Conservation (phyloP, 805 yeast genomes). For the Cyberlindnera sargentensis region DNA sequence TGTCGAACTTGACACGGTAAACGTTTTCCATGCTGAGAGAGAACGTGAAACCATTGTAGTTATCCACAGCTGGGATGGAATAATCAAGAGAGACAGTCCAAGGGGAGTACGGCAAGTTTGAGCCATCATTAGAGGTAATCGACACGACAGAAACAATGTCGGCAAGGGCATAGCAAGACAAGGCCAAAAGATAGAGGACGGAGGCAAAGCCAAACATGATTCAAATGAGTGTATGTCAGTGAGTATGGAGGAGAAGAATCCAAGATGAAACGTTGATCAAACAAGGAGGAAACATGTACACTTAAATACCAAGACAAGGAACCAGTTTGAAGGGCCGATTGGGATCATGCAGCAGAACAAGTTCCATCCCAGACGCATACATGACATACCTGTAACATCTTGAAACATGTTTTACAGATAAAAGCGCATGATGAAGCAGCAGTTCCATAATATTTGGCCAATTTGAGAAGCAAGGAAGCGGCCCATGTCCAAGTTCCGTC, state of each 20-base stretch:
- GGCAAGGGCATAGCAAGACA: conserved; percentile 2
- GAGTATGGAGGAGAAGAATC: conserved; percentile 1
- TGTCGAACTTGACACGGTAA: conserved; percentile 28
- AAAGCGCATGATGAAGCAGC: too few relatives aligned
- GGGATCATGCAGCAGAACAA: too few relatives aligned
- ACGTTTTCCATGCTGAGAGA: conserved; percentile 24
- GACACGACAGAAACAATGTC: conserved; percentile 5
- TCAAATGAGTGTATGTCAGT: too few relatives aligned
- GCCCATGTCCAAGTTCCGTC: too few relatives aligned
- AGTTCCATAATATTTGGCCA: too few relatives aligned
- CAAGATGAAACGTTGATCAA: background rate
- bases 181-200: conserved; percentile 4
- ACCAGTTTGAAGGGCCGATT: too few relatives aligned
- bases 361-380: too few relatives aligned
- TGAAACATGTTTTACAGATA: too few relatives aligned
- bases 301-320: background rate
- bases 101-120: conserved; percentile 23
- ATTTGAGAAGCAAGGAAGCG: too few relatives aligned
- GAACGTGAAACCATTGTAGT: conserved; percentile 14
- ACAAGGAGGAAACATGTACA: too few relatives aligned
- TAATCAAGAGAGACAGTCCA: conserved; percentile 29
- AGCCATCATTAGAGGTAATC: conserved; percentile 6
- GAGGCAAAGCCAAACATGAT: conserved; percentile 3
- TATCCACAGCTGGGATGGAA: conserved; percentile 20
- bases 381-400: too few relatives aligned